Evolutionary conservation across 306 rosid genomes (phyloP), one percentile per base, ranked within the genome.

Genomic region (Sechiopsis laciniata): DNA sequence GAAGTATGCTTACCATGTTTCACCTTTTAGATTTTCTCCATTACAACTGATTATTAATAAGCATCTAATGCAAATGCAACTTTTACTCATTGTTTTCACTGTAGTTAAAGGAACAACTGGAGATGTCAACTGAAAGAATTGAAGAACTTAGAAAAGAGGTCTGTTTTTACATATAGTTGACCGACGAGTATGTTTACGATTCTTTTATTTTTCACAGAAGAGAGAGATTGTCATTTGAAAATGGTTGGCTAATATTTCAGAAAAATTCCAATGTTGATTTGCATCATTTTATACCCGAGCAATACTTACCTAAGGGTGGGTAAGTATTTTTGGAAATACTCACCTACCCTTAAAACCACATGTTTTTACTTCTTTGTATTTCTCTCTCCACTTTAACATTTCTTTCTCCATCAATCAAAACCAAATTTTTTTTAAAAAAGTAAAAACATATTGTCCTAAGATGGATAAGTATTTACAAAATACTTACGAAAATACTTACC

Each of bases 61-160:
- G 67, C 42, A 42, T 42, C 12, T 6, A 32, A 32, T 32, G 37
- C 37, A 32, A 26, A 5, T 24, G 50, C 32, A 66, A 42, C 75
- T 74, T 64, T 29, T 64, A 14, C 29, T 72, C 76, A 14, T 51
- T 69, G 26, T 46, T 75, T 32, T 48, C 62, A 55, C 67, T 78
- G 79, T 73, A 90, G 98, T 63, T 78, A 40, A 91, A 82, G 61
- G 96, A 82, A 80, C 78, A 84, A 76, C 74, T 93, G 63, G 85
- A 84, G 85, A 82, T 67, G 73, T 88, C 97, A 79, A 85, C 76
- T 35, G 80, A 65, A 51, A 81, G 66, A 81, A 76, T 86, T 74
- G 87, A 77, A 79, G 88, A 85, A 65, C 87, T 94, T 1, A 86
- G 78, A 82, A 80, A 82, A 51, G 96, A 91, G 99, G 97, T 94